Base-by-base conservation (phyloP, 2,329 filamentous ascomycete genomes). In the Xylaria sp. region DNA sequence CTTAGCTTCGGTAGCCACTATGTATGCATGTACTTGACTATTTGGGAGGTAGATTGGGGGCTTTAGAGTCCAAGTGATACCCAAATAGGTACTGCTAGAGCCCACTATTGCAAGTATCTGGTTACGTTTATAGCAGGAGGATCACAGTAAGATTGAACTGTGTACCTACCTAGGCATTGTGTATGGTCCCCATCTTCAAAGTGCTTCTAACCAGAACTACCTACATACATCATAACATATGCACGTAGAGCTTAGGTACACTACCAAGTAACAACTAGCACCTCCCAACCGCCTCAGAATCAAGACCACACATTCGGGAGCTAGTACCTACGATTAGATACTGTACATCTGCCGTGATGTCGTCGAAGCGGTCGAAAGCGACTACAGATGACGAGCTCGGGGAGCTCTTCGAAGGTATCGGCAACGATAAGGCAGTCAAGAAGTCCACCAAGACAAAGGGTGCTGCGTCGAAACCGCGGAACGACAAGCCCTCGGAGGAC, bases 361-460 rank as follows among this genome's bases (percentile, higher is more conserved):
- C 89, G 34, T 84, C 86, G 73, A 90, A 88, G 78, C 87, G 87
- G 78, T 80, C 84, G 67, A 90, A 89, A 79, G 81, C 85, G 78
- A 80, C 85, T 42, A 84, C 86, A 69, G 86, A 89, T 77, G 88
- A 90, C 77, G 88, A 90, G 75, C 80, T 92, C 74, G 87, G 88
- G 75, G 87, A 90, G 72, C 86, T 92, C 74, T 89, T 92, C 77
- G 86, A 88, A 70, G 88, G 85, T 69, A 86, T 92, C 75, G 85
- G 84, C 71, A 82, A 86, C 73, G 85, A 88, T 65, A 77, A 79
- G 69, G 81, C 83, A 64, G 71, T 82, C 69, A 85, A 85, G 76
- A 88, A 88, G 77, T 72, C 82, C 19, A 80, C 79, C 74, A 85
- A 85, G 76, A 78, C 84, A 70, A 81, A 84, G 71, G 85, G 86